A percentile compares a stretch with the other conserved stretches of the same genome.
These are phyloP conservation scores for Coemansia sp. DNA, from an alignment of 192 early-diverging fungal genomes.

Conservation along the genomic window DNA sequence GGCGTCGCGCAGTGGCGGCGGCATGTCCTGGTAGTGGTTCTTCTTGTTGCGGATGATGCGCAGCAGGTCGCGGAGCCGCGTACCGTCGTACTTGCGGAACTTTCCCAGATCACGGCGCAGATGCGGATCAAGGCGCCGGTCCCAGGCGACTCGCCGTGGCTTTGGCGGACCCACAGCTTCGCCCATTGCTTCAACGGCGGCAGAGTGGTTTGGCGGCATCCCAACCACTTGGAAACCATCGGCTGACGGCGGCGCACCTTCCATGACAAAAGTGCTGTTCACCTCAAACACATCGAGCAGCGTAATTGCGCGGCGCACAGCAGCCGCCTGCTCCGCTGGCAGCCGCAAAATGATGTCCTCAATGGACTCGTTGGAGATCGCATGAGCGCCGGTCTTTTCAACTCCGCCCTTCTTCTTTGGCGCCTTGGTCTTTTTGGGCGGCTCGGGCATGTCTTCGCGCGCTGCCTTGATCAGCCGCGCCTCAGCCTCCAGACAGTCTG, in stretches of 20 bases:
- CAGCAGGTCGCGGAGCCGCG: constrained; percentile 80
- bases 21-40: constrained; percentile 95
- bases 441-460: constrained; percentile 33
- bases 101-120: constrained; percentile 78
- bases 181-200: constrained; percentile 29
- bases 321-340: constrained; percentile 38
- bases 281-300: constrained; percentile 48
- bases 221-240: constrained; percentile 55
- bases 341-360: constrained; percentile 46
- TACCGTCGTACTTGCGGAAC: constrained; percentile 90
- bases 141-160: constrained; percentile 39
- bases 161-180: constrained; percentile 15
- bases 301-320: constrained; percentile 44
- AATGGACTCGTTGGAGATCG: constrained; percentile 36
- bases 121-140: constrained; percentile 58
- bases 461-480: constrained; percentile 55
- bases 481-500: constrained; percentile 92
- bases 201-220: constrained; percentile 19
- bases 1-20: constrained; percentile 67
- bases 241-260: constrained; percentile 24
- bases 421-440: constrained; percentile 26
- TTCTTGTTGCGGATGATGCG: constrained; percentile 95
- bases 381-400: constrained; percentile 22
- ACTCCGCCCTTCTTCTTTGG: constrained; percentile 37
- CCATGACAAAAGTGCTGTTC: constrained; percentile 50